Base-by-base conservation (phyloP, 1,284 basidiomycete species). In the Boletellus dicymbophilus region DNA sequence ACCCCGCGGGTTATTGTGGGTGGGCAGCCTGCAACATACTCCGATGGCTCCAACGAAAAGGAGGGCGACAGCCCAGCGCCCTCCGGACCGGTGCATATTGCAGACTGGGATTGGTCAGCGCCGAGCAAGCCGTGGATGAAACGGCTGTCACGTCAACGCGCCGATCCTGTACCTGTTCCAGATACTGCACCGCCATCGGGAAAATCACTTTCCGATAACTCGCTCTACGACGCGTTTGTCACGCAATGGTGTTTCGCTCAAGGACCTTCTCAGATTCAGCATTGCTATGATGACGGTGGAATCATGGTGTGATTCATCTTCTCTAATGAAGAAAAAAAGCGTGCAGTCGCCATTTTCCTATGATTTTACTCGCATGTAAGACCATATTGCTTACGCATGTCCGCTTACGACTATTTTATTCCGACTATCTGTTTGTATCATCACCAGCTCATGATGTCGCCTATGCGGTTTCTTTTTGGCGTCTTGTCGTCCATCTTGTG, bases 201-300 rank as follows among this genome's bases (percentile, higher is more conserved):
- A 26, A 47, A 21, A 7, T 20, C 9, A 3, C 6, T 30, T 4
- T 2, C 25, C 3, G 28, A 46, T 41, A 69, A 74, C 46, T 63
- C 73, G 31, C 69, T 80, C 26, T 87, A 86, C 55, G 77, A 85
- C 48, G 80, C 82, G 30, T 77, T 88, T 52, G 76, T 88, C 46
- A 62, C 72, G 49, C 79, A 85, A 62, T 88, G 85, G 85, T 88
- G 85, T 64, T 88, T 88, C 62, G 82, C 82, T 21, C 75, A 79
- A 55, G 73, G 64, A 9, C 48, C 66, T 6, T 41, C 66, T 0
- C 37, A 46, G 20, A 37, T n/a, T 8, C 45, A 55, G 27, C 34
- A 39, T 37, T 20, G n/a, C 4, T 55, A 53, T 44, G 44, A 46
- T n/a, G 51, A 49, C 6, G 46, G 44, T 3, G 57, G 49, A 9